Conservation (phyloP, 2,329 filamentous ascomycete species). For the Akanthomyces muscarius region DNA sequence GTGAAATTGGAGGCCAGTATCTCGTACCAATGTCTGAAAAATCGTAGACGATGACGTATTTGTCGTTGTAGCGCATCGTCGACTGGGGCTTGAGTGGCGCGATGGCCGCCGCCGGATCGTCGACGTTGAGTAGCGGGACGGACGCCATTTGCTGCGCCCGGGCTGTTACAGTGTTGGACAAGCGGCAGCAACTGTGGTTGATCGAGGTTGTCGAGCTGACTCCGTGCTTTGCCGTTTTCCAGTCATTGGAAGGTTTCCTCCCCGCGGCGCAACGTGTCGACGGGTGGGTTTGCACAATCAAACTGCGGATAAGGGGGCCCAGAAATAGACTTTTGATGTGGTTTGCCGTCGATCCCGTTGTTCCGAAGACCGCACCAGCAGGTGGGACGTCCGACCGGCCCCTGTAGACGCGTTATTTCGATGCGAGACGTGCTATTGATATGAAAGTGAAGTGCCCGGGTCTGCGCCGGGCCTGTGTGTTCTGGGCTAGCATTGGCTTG, state of each 20-base stretch:
- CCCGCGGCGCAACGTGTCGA: background rate
- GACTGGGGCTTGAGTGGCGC: background rate
- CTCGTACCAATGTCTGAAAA: conserved; percentile 32
- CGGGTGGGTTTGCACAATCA: background rate
- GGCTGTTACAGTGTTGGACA: background rate
- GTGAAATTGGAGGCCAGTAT: background rate
- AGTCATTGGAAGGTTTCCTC: background rate
- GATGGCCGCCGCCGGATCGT: background rate
- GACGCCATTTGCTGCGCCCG: conserved; percentile 1
- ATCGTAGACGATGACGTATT: conserved; percentile 39
- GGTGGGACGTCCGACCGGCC: background rate
- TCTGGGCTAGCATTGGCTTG: background rate
- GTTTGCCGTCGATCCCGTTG: conserved; percentile 9
- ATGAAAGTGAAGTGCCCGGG: background rate
- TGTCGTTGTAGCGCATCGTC: conserved; percentile 30
- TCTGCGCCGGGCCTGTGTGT: background rate
- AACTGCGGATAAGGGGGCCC: background rate
- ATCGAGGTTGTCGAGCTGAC: background rate
- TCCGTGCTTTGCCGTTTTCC: background rate
- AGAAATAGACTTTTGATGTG: background rate
- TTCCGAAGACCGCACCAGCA: conserved; percentile 10
- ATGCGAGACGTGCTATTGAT: background rate
- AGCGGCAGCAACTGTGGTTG: background rate
- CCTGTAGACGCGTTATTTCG: background rate
- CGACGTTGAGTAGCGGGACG: conserved; percentile 9